Evolutionary conservation across 1,284 basidiomycete species (phyloP), one percentile per base, ranked within the genome.

Genomic region (Trichosporon sp.): DNA sequence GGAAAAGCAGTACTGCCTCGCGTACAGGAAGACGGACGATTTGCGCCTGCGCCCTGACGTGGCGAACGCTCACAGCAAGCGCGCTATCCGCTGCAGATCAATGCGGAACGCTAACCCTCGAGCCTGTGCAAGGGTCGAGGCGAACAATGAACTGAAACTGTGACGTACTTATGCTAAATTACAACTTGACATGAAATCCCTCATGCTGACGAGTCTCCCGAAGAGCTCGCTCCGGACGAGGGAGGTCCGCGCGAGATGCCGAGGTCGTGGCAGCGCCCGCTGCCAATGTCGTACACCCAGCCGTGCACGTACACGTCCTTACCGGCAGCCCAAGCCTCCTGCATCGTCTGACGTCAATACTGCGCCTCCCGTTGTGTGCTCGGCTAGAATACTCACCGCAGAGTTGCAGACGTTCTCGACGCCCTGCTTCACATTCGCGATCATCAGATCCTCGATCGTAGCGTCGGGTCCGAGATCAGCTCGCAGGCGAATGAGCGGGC

Each of bases 281-380:
- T 85, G 60, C 82, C 85, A 64, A 95, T 77, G 63, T 91, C 87
- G 77, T 92, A 94, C 36, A 93, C 68, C 89, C 89, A 92, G 2
- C 92, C 92, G 73, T 95, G 91, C 9, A 94, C 86, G 77, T 82
- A 85, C 40, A 93, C 82, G 16, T 76, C 69, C 78, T 85, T 87
- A 32, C 85, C 85, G 62, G 82, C 77, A 37, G 82, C 84, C 92
- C 92, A 95, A 46, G 89, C 90, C 61, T 85, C 78, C 70, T 81
- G 76, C 59, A 97, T 85, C 3, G 87, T 84, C 37, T 85, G 64
- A 3, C 7, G 52, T 49, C 9, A 57, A 44, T 11, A n/a, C n/a
- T n/a, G n/a, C n/a, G n/a, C n/a, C n/a, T n/a, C n/a, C n/a, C n/a
- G n/a, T n/a, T n/a, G n/a, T 21, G 16, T 14, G 10, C 23, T 2